Base-by-base conservation (phyloP, 805 yeast species). In the Sugiyamaella floridensis region DNA sequence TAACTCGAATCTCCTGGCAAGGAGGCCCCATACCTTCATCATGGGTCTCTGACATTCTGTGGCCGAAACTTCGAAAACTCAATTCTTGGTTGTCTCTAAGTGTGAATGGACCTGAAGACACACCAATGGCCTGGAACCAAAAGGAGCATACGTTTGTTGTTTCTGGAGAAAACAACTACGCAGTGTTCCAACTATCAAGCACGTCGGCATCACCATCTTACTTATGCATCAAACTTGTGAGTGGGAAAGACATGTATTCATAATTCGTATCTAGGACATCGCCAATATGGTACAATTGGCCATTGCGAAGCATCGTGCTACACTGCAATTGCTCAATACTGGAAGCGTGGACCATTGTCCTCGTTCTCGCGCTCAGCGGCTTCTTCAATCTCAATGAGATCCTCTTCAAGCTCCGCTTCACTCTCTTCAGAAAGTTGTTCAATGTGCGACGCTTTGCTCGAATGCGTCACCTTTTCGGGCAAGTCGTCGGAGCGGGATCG, bases 371-470 rank as follows among this genome's bases (percentile, higher is more conserved):
- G 18, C 19, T 55, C 53, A 12, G 40, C 18, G 20, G 48, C 52
- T 22, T 44, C 52, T 43, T 60, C 60, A 26, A 50, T 50, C 47
- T 56, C 62, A 14, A 42, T 54, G 47, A 53, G 41, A 26, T 56
- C 63, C 41, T 62, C 61, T 28, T 58, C 63, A n/a, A 54, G 42
- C 34, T 64, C 65, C 26, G 45, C 58, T 63, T 63, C 19, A 55
- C 57, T 22, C 72, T 63, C 55, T 5, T 72, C 47, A 2, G 61
- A 57, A 7, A 74, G 65, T 37, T 68, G 63, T 1, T 56, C 50
- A 6, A 42, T 29, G 10, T 41, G 40, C 11, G 47, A n/a, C 10
- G n/a, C 42, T 11, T 32, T 32, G 12, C 37, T 14, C n/a, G 37
- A 32, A 14, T 32, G 37, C 10, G 37, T 32, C 9, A 32, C 37